Percentiles rank a stretch among this genome's conserved stretches.
These are phyloP conservation scores for Neocucurbitaria cava DNA, from an alignment of 2,329 filamentous ascomycete species.

Conservation along the genomic window DNA sequence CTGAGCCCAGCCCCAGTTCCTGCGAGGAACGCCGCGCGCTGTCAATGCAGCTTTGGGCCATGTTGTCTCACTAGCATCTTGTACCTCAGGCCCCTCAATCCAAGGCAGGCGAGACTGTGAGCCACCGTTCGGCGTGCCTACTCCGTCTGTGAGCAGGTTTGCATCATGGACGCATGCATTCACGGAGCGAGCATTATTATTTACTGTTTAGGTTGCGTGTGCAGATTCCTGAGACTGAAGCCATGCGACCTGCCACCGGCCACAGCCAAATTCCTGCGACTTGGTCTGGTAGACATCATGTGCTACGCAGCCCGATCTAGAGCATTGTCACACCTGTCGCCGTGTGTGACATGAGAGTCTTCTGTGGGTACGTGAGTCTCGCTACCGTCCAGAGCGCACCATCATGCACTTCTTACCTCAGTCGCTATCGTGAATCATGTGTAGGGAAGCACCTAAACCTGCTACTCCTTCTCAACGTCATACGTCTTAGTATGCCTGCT, in stretches of 20 bases:
- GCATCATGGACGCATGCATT: background rate
- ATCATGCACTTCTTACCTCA: slow-evolving; percentile 3
- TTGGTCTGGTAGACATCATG: slow-evolving; percentile 7
- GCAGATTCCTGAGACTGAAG: slow-evolving; percentile 18
- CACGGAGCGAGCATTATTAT: slow-evolving; percentile 6
- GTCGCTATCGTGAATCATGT: too few relatives aligned
- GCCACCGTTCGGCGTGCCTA: background rate
- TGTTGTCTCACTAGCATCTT: slow-evolving; percentile 8
- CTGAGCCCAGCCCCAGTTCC: slow-evolving; percentile 9
- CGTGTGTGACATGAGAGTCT: slow-evolving; percentile 4
- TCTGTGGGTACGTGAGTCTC: slow-evolving; percentile 4
- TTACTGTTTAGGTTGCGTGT: slow-evolving; percentile 9
- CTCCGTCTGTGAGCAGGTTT: background rate
- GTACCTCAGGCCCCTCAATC: background rate
- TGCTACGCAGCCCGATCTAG: slow-evolving; percentile 19
- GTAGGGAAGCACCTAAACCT: background rate
- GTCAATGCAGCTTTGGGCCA: slow-evolving; percentile 7
- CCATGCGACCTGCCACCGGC: slow-evolving; percentile 2
- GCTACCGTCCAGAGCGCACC: slow-evolving; percentile 5
- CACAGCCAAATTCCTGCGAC: slow-evolving; percentile 9
- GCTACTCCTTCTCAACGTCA: slow-evolving; percentile 3
- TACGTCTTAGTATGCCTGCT: background rate
- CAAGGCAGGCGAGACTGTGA: background rate
- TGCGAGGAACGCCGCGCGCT: slow-evolving; percentile 6
- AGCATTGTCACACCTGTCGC: slow-evolving; percentile 11